phyloP scores from a whole-genome alignment of 768 basidiomycete genomes.

The Boletellus ananiceps region DNA sequence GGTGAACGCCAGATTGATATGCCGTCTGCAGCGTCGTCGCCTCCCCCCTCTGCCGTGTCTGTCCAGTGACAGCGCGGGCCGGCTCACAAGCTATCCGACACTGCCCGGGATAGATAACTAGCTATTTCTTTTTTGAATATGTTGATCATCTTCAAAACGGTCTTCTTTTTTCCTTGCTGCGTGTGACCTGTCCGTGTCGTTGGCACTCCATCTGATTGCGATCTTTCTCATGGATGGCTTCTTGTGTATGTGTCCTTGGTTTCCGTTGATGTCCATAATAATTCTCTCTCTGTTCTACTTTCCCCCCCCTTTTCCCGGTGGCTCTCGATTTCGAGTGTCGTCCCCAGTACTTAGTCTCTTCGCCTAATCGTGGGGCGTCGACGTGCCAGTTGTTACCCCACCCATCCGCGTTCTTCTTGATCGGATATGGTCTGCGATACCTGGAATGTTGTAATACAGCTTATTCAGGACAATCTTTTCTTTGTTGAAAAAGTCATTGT shows the following conservation, averaged over 20 bases:
- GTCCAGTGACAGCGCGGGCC: constrained; percentile 13
- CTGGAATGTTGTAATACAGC: constrained; percentile 36
- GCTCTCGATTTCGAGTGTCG: constrained; percentile 4
- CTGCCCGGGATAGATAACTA: constrained; percentile 24
- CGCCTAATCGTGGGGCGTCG: constrained; percentile 22
- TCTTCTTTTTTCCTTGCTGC: constrained; percentile 2
- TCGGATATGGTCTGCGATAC: constrained; percentile 33
- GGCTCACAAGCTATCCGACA: neutral
- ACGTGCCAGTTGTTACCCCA: constrained; percentile 12
- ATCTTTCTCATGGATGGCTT: constrained; percentile 15
- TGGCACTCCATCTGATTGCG: constrained; percentile 7
- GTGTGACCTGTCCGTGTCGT: constrained; percentile 10
- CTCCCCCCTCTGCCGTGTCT: constrained; percentile 30
- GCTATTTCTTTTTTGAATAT: constrained; percentile 29
- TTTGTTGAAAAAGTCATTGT: too few species aligned
- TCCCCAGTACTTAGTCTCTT: constrained; percentile 23
- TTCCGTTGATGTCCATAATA: too few species aligned
- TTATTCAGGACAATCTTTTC: constrained; percentile 23
- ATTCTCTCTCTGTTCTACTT: neutral
- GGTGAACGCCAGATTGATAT: constrained; percentile 19
- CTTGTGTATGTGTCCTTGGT: constrained; percentile 14
- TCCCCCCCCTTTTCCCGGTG: constrained; percentile 3
- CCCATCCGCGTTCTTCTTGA: constrained; percentile 15
- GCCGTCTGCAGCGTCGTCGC: constrained; percentile 27
- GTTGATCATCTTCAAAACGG: constrained; percentile 30